These are phyloP conservation scores for Amaranthus tricolor DNA, from an alignment of 179 eudicot genomes.

Conservation along the genomic window DNA sequence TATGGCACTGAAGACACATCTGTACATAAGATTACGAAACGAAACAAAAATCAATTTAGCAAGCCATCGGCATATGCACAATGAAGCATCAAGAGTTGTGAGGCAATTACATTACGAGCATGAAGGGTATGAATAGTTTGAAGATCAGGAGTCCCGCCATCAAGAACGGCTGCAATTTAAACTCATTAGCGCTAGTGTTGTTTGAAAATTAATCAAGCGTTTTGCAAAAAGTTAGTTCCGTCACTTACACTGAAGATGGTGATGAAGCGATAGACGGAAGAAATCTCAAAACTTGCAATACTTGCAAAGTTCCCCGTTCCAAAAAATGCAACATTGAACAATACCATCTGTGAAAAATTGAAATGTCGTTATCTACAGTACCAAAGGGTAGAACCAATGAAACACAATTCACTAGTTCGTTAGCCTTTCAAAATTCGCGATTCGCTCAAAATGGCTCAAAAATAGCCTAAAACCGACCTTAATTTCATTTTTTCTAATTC, in stretches of 20 bases:
- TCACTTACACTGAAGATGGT: conserved; percentile 88
- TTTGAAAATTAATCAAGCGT: conserved; percentile 10
- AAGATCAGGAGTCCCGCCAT: conserved; percentile 95
- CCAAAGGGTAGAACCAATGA: not conserved
- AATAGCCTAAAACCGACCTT: not conserved
- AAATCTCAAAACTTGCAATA: conserved; percentile 98
- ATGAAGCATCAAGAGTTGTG: not conserved
- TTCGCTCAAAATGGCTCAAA: too few relatives aligned
- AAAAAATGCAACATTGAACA: conserved; percentile 92
- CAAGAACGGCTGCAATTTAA: conserved; percentile 83
- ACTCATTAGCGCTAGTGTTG: conserved; percentile 30
- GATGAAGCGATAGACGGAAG: conserved; percentile 96
- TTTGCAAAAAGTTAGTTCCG: not conserved
- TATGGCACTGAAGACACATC: conserved; percentile 88
- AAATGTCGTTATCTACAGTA: conserved; percentile 6
- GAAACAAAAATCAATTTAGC: not conserved
- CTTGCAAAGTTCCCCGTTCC: conserved; percentile 99
- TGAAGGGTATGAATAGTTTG: conserved; percentile 85
- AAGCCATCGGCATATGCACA: not conserved
- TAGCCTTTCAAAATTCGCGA: too few relatives aligned
- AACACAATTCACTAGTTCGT: too few relatives aligned
- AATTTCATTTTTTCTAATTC: too few relatives aligned
- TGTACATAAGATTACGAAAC: conserved; percentile 36
- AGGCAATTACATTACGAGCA: conserved; percentile 92
- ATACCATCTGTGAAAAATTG: conserved; percentile 61